Evolutionary conservation across 2,329 filamentous ascomycete species (phyloP), one percentile per base, ranked within the genome.

Genomic region (Penicillium brasilianum): DNA sequence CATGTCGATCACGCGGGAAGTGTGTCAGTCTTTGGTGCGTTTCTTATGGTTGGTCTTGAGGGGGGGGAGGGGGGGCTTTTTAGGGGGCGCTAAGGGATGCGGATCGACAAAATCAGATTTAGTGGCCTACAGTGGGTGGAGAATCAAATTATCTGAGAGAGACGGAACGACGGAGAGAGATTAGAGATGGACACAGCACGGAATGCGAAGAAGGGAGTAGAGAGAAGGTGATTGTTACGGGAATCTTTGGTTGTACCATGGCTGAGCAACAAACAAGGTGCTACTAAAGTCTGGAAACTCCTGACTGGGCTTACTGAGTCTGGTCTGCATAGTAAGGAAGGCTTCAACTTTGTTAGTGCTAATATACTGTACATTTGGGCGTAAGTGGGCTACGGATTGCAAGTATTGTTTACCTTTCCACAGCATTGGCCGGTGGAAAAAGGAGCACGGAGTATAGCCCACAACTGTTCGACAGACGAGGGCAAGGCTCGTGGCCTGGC

Each of bases 1-100:
- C 48, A 50, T 70, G 68, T 63, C 67, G 68, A 70, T 70, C 68
- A 69, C 62, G 62, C 68, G 68, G 68, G 68, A 70, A 63, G 60
- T 55, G 22, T 8, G 25, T 34, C 32, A 41, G 22, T 30, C 25
- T 39, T 20, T 5, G 49, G 49, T 36, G n/a, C 7, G 18, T 36
- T 36, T 30, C 1, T 36, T 8, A 30, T 36, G 49, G n/a, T 51
- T 36, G 30, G 49, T 20, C 11, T 10, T 16, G n/a, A n/a, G n/a
- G n/a, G n/a, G n/a, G n/a, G n/a, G n/a, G n/a, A 51, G 30, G 48
- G n/a, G 4, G 36, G 20, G 18, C 32, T 39, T 22, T 36, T 37
- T n/a, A 39, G 18, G 32, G 50, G 30, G 16, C 30, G 34, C 50
- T 52, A 50, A 32, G 28, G 28, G 30, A 50, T 50, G 50, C 50